Percentiles rank a stretch among this genome's conserved stretches.
Evolutionary conservation across 805 yeast species (phyloP).

Genomic region (Pichia deserticola): DNA sequence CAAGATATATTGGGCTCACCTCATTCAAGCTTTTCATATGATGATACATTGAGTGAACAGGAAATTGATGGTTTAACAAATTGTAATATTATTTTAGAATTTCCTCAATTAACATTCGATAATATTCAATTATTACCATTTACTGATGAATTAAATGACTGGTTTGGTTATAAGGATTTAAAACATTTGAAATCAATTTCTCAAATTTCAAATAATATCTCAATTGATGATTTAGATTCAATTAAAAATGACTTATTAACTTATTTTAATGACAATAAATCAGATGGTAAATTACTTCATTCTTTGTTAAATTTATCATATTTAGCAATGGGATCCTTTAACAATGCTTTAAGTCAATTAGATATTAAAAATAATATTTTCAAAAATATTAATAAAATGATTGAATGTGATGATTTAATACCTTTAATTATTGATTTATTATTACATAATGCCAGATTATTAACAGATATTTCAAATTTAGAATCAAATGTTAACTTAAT

Average conservation of each 20-base stretch:
- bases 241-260: not conserved
- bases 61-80: slow-evolving; percentile 29
- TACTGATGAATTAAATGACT: slow-evolving; percentile 33
- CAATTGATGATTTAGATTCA: not conserved
- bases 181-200: slow-evolving; percentile 15
- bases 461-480: slow-evolving; percentile 19
- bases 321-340: slow-evolving; percentile 10
- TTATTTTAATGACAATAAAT: not conserved
- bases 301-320: slow-evolving; percentile 4
- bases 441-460: slow-evolving; percentile 6
- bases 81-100: slow-evolving; percentile 27
- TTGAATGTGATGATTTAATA: slow-evolving; percentile 10
- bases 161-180: slow-evolving; percentile 31
- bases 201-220: not conserved
- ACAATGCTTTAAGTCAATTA: slow-evolving; percentile 4
- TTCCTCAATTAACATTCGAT: slow-evolving; percentile 39
- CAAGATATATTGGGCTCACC: slow-evolving; percentile 25
- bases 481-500: slow-evolving; percentile 9
- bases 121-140: slow-evolving; percentile 32
- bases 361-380: slow-evolving; percentile 21
- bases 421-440: slow-evolving; percentile 10
- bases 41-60: slow-evolving; percentile 18
- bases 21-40: slow-evolving; percentile 22
- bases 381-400: slow-evolving; percentile 17
- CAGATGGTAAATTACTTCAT: slow-evolving; percentile 4